Evolutionary conservation across 2,329 filamentous ascomycete species (phyloP).

Genomic region (Pseudocercospora cruenta): DNA sequence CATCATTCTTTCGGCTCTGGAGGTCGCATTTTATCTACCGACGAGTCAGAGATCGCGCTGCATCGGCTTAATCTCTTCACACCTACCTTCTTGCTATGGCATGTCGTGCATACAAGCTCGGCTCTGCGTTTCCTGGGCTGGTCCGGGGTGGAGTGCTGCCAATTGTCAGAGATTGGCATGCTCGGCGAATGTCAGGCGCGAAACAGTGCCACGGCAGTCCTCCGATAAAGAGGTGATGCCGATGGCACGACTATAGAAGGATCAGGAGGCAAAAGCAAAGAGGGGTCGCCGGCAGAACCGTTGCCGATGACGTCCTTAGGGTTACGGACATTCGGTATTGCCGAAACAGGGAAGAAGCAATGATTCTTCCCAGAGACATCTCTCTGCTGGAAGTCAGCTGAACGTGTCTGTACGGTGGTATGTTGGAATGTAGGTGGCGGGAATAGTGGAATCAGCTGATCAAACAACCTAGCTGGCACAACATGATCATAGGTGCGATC

Average conservation of each 20-base stretch:
- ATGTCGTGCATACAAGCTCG: slow-evolving; percentile 13
- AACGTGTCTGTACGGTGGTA: no score
- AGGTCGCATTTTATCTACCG: slow-evolving; percentile 17
- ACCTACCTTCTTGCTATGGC: slow-evolving; percentile 12
- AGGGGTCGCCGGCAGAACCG: background rate
- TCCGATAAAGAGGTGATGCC: slow-evolving; percentile 2
- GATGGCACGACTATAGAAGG: background rate
- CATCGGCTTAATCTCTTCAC: no score
- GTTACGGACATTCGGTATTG: background rate
- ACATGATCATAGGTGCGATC: background rate
- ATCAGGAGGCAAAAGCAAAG: background rate
- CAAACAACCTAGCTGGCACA: background rate
- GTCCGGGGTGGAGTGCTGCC: slow-evolving; percentile 12
- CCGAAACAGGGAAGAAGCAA: background rate
- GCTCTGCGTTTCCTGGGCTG: slow-evolving; percentile 16
- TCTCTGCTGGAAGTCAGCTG: no score
- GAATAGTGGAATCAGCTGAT: background rate
- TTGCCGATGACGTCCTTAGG: background rate
- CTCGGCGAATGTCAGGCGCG: background rate
- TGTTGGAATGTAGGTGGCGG: no score
- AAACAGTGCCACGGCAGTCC: background rate
- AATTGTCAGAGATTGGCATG: slow-evolving; percentile 10
- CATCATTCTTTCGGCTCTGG: slow-evolving; percentile 8
- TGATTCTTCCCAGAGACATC: background rate
- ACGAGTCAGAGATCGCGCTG: background rate